A percentile compares a stretch with the other conserved stretches of the same genome.
Evolutionary conservation across 1,139 yeast genomes (phyloP).

Genomic region (Hemisphaericaspora xylofermentans): DNA sequence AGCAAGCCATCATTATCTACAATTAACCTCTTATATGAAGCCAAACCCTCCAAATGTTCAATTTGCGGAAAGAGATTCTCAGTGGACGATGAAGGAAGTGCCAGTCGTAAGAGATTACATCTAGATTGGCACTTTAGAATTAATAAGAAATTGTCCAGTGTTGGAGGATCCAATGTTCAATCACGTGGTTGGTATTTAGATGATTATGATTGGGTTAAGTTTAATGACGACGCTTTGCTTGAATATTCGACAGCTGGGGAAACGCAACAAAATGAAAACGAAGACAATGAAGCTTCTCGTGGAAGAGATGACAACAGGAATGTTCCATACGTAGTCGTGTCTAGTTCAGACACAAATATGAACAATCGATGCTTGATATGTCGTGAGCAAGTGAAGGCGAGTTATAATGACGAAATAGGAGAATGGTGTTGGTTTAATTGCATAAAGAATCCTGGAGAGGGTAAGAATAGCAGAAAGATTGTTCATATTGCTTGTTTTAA

Average conservation of each 20-base stretch:
- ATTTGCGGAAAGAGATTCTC: conserved; percentile 88
- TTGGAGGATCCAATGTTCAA: conserved; percentile 44
- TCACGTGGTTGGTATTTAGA: conserved; percentile 83
- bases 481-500: conserved; percentile 82
- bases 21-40: conserved; percentile 49
- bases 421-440: conserved; percentile 97
- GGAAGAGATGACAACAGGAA: conserved; percentile 9
- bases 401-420: conserved; percentile 84
- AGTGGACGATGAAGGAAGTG: conserved; percentile 54
- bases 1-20: conserved; percentile 30
- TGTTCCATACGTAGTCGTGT: conserved; percentile 63
- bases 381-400: conserved; percentile 75
- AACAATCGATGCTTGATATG: conserved; percentile 82
- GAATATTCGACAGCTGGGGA: conserved; percentile 32
- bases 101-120: conserved; percentile 55
- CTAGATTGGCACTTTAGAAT: conserved; percentile 97
- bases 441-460: conserved; percentile 61
- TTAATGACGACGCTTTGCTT: conserved; percentile 57
- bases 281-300: conserved; percentile 6
- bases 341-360: conserved; percentile 65
- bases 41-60: conserved; percentile 78
- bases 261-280: conserved; percentile 16
- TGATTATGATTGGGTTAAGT: conserved; percentile 71
- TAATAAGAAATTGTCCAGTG: conserved; percentile 64
- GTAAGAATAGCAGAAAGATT: conserved; percentile 42